Base-by-base conservation (phyloP, 2,329 filamentous ascomycete genomes). In the Periconia sp. region DNA sequence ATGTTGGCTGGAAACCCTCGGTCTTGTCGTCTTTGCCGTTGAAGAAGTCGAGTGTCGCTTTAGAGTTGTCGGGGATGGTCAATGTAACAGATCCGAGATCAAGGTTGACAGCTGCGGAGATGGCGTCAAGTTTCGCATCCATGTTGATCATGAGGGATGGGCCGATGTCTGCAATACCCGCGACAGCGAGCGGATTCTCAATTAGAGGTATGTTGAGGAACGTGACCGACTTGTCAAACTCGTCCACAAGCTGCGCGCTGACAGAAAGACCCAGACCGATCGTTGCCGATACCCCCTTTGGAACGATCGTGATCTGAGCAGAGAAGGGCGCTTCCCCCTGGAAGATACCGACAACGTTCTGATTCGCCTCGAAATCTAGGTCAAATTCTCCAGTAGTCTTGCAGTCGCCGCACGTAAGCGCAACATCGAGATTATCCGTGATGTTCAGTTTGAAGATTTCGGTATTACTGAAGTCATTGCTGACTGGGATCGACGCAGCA, bases 21-120 rank as follows among this genome's bases (percentile, higher is more conserved):
- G n/a, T 26, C 7, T 5, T 15, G 17, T 37, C 24, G 11, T 36
- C 17, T 8, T 4, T 8, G 35, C 24, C 21, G 32, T 35, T 18
- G 35, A 23, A 23, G 11, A 37, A 25, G 23, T 37, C 35, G 22
- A 37, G 35, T n/a, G 21, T 37, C 11, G 35, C 35, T 17, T 26
- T 25, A 13, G 35, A 23, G 22, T 17, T 13, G 15, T 37, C 23
- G 12, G 21, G 21, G 23, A 37, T 37, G 21, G 11, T 16, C 12
- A 37, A 13, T 7, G 35, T 37, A 4, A 37, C 35, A 4, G 21
- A 25, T 13, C 35, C 35, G 21, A 37, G 35, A 24, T 22, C 9
- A 17, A 37, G 21, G 23, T 37, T 24, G 21, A 26, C 35, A 10
- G 13, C 21, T 5, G 35, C 35, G 21, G 21, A 16, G 5, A 37